Percentiles rank a stretch among this genome's conserved stretches.
Evolutionary conservation across 2,329 filamentous ascomycete species (phyloP).

Genomic region (Phyllosticta citribraziliensis): DNA sequence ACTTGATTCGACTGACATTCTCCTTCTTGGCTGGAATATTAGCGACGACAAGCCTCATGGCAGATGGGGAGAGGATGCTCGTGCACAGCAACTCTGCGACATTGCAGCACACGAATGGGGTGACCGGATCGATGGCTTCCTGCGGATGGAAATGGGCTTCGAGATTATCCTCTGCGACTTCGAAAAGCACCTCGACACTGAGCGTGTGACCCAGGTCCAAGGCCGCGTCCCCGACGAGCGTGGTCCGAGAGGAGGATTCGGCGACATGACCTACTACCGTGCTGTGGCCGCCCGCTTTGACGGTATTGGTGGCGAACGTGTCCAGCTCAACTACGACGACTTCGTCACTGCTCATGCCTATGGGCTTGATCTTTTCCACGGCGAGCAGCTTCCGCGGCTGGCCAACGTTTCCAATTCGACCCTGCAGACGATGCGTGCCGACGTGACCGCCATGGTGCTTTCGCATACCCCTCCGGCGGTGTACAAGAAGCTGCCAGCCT

Average conservation of each 20-base stretch:
- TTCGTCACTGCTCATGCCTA: constrained; percentile 41
- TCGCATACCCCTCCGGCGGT: constrained; percentile 9
- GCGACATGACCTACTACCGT: constrained; percentile 24
- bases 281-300: constrained; percentile 34
- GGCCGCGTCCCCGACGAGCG: constrained; percentile 12
- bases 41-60: constrained; percentile 10
- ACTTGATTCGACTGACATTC: constrained; percentile 55
- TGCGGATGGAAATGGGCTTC: constrained; percentile 61
- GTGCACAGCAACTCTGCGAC: constrained; percentile 48
- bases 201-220: constrained; percentile 20
- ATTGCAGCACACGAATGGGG: constrained; percentile 42
- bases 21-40: constrained; percentile 47
- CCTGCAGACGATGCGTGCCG: constrained; percentile 30
- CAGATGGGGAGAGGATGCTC: constrained; percentile 14
- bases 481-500: neutral
- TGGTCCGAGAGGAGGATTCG: constrained; percentile 6
- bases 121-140: constrained; percentile 48
- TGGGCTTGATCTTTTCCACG: constrained; percentile 31
- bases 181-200: constrained; percentile 27
- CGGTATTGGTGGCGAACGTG: constrained; percentile 35
- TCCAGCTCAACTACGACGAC: constrained; percentile 37
- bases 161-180: constrained; percentile 63
- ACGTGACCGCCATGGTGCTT: constrained; percentile 36
- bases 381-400: constrained; percentile 31
- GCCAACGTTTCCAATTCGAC: constrained; percentile 22